A percentile compares a stretch with the other conserved stretches of the same genome.
Conservation (phyloP, 225 moss, liverwort and hornwort species). For the Bryum argenteum region DNA sequence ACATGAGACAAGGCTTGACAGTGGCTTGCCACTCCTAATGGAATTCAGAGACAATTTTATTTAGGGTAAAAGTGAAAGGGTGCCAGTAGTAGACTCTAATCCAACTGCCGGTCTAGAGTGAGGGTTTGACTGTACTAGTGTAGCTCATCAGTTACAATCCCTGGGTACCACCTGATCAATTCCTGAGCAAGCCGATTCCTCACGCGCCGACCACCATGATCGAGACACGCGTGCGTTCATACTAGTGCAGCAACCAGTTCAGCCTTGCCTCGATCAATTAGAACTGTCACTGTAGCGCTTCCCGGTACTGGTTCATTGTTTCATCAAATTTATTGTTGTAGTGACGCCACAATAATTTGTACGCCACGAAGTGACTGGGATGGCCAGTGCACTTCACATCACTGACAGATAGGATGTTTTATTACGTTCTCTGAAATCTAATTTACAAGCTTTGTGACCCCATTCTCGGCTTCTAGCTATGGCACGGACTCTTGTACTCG, state of each 20-base stretch:
- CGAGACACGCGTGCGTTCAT: constrained; percentile 16
- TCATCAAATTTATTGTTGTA: neutral
- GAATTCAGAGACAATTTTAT: no score
- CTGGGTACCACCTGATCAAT: neutral
- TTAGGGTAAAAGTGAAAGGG: no score
- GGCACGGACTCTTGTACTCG: neutral
- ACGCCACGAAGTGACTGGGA: constrained; percentile 13
- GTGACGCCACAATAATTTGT: neutral
- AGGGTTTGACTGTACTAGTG: constrained; percentile 13
- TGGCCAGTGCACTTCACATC: constrained; percentile 24
- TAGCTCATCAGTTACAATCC: constrained; percentile 6
- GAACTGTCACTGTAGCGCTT: constrained; percentile 4
- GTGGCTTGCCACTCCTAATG: neutral
- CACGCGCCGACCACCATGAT: constrained; percentile 13
- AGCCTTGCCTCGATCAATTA: constrained; percentile 1
- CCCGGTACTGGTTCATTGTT: neutral
- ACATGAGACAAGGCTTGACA: constrained; percentile 17
- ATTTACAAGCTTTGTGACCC: neutral
- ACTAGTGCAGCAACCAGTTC: constrained; percentile 8
- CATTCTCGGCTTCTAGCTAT: constrained; percentile 20
- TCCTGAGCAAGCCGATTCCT: neutral
- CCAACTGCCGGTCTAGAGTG: neutral
- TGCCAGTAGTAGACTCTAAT: no score
- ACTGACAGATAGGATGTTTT: neutral
- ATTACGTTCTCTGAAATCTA: neutral